Percentiles rank a stretch among this genome's conserved stretches.
Conservation (phyloP, 1,284 basidiomycete genomes). For the Sanghuangporus weigelae region DNA sequence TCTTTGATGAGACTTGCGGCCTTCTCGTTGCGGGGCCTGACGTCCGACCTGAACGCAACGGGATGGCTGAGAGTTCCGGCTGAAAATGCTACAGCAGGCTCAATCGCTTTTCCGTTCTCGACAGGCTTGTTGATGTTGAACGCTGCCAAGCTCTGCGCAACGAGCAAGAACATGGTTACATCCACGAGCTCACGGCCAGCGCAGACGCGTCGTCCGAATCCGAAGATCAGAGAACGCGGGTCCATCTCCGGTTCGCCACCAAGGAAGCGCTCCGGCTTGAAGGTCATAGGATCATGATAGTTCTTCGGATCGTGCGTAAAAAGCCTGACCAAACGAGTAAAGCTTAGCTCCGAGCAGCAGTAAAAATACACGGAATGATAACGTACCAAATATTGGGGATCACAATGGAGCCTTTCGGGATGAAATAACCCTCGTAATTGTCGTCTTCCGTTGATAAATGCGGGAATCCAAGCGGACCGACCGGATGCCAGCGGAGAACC, state of each 20-base stretch:
- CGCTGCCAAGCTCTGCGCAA: conserved; percentile 12
- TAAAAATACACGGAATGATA: not conserved
- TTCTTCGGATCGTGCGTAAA: conserved; percentile 10
- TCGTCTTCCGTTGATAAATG: conserved; percentile 14
- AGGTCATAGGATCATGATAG: conserved; percentile 24
- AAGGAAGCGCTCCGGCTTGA: conserved; percentile 27
- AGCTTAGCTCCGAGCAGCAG: not conserved
- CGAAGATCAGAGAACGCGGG: conserved; percentile 2
- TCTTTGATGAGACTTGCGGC: not conserved
- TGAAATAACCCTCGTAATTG: conserved; percentile 17
- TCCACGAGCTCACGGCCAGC: conserved; percentile 17
- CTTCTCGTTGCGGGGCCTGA: conserved; percentile 1
- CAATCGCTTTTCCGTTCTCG: not conserved
- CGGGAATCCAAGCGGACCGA: conserved; percentile 23
- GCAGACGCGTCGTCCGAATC: conserved; percentile 15
- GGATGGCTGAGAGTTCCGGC: conserved; percentile 6
- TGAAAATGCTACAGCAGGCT: not conserved
- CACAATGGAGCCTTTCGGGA: conserved; percentile 18
- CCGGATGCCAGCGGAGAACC: conserved; percentile 33
- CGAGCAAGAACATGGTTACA: conserved; percentile 12
- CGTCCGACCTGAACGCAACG: not conserved
- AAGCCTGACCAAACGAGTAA: not conserved
- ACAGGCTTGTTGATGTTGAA: conserved; percentile 15
- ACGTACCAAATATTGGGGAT: conserved; percentile 15
- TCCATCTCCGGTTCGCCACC: conserved; percentile 13